Percentiles rank a stretch among this genome's conserved stretches.
phyloP scores from a whole-genome alignment of 331 rosid genomes.

The Pyrus hybrid region DNA sequence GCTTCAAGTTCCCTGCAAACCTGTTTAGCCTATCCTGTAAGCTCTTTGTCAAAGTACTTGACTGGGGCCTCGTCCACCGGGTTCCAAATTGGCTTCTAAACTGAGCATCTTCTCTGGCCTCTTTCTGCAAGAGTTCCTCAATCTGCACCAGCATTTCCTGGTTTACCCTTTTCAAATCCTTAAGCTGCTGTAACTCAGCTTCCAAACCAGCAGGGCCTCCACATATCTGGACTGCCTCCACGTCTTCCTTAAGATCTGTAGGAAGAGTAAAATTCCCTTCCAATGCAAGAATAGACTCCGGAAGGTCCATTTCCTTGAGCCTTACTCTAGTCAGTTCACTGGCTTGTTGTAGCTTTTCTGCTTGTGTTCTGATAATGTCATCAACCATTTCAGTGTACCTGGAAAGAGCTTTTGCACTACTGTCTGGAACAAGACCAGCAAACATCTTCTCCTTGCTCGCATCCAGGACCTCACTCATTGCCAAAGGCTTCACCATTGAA shows the following conservation, averaged over 20 bases:
- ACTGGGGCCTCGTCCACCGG: constrained; percentile 93
- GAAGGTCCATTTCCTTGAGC: constrained; percentile 97
- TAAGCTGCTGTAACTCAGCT: constrained; percentile 85
- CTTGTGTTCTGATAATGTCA: constrained; percentile 76
- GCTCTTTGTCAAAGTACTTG: constrained; percentile 86
- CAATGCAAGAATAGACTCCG: constrained; percentile 85
- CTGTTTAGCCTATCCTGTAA: constrained; percentile 80
- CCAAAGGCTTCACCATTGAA: constrained; percentile 84
- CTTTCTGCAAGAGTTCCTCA: constrained; percentile 87
- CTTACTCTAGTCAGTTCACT: constrained; percentile 87
- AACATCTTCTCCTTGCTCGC: constrained; percentile 95
- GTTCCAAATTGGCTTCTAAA: constrained; percentile 89
- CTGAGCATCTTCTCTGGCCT: constrained; percentile 85
- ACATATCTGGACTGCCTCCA: constrained; percentile 94
- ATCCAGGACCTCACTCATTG: constrained; percentile 77
- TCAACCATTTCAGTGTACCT: constrained; percentile 96
- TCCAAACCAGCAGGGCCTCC: constrained; percentile 93
- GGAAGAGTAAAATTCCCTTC: constrained; percentile 83
- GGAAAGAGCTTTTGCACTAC: constrained; percentile 84
- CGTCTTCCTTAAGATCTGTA: constrained; percentile 69
- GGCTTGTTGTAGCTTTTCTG: constrained; percentile 89
- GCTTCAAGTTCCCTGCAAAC: constrained; percentile 91
- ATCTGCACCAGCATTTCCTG: constrained; percentile 73
- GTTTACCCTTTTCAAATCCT: constrained; percentile 83
- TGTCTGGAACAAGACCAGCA: constrained; percentile 85